Evolutionary conservation across 2,329 filamentous ascomycete genomes (phyloP).

Genomic region (Trichoderma semiorbis): DNA sequence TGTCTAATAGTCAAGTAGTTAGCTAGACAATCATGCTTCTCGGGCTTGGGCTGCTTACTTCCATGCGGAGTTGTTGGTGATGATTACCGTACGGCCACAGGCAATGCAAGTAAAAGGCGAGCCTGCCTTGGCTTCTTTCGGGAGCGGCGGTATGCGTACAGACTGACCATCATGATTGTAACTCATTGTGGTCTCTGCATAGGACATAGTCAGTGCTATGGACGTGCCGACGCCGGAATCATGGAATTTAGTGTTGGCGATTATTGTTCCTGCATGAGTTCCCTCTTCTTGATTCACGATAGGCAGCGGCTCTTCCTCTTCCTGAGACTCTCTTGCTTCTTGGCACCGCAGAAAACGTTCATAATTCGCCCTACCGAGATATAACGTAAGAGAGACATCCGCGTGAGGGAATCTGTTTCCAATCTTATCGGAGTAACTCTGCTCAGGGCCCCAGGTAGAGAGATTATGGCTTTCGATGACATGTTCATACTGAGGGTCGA

Average conservation of each 20-base stretch:
- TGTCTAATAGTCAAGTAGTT: neutral
- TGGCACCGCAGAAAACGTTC: neutral
- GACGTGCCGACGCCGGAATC: neutral
- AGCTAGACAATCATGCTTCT: too few relatives aligned
- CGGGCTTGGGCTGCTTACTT: neutral
- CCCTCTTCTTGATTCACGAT: neutral
- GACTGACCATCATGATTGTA: neutral
- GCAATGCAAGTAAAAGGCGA: neutral
- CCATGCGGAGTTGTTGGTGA: neutral
- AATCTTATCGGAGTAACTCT: neutral
- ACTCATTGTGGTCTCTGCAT: neutral
- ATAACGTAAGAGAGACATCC: neutral
- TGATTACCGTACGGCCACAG: neutral
- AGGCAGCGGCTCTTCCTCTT: neutral
- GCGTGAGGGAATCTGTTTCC: neutral
- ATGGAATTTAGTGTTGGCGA: neutral
- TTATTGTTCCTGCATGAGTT: neutral
- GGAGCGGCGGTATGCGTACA: neutral
- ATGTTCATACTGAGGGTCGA: neutral
- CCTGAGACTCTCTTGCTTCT: neutral
- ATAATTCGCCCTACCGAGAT: neutral
- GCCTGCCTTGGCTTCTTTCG: neutral
- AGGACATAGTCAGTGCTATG: neutral
- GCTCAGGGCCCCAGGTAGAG: neutral
- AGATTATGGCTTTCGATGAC: rapidly evolving